A percentile compares a stretch with the other conserved stretches of the same genome.
These are phyloP conservation scores for Lactifluus piperatus DNA, from an alignment of 768 basidiomycete species.

Conservation along the genomic window DNA sequence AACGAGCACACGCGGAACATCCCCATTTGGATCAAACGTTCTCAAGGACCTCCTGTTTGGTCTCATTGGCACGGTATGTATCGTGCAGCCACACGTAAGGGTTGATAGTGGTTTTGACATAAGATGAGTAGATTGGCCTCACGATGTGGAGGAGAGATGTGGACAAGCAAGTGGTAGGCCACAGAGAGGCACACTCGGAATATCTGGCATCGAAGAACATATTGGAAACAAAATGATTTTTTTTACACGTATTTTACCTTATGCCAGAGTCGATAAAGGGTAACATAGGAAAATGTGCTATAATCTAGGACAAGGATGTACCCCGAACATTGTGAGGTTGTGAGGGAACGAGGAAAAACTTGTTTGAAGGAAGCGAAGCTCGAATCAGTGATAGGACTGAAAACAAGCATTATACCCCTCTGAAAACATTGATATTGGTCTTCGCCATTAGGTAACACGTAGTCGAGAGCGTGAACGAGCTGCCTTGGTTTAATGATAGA, in stretches of 20 bases:
- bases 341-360: background rate
- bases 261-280: background rate
- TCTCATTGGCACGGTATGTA: slow-evolving; percentile 36
- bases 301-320: background rate
- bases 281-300: background rate
- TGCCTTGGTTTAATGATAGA: slow-evolving; percentile 64
- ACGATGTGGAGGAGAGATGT: slow-evolving; percentile 33
- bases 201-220: slow-evolving; percentile 25
- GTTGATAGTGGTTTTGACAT: background rate
- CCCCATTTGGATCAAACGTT: slow-evolving; percentile 44
- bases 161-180: slow-evolving; percentile 29
- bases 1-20: slow-evolving; percentile 53
- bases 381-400: slow-evolving; percentile 23
- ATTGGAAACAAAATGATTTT: background rate
- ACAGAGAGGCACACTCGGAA: slow-evolving; percentile 30
- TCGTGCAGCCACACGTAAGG: background rate
- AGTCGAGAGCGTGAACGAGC: slow-evolving; percentile 33
- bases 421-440: slow-evolving; percentile 48
- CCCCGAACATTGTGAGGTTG: background rate
- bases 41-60: slow-evolving; percentile 41
- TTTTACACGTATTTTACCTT: background rate
- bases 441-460: slow-evolving; percentile 67
- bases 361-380: slow-evolving; percentile 46
- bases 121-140: slow-evolving; percentile 29
- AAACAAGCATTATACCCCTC: slow-evolving; percentile 67